Conservation (phyloP, 2,329 filamentous ascomycete species). For the Thielaviopsis euricoi region DNA sequence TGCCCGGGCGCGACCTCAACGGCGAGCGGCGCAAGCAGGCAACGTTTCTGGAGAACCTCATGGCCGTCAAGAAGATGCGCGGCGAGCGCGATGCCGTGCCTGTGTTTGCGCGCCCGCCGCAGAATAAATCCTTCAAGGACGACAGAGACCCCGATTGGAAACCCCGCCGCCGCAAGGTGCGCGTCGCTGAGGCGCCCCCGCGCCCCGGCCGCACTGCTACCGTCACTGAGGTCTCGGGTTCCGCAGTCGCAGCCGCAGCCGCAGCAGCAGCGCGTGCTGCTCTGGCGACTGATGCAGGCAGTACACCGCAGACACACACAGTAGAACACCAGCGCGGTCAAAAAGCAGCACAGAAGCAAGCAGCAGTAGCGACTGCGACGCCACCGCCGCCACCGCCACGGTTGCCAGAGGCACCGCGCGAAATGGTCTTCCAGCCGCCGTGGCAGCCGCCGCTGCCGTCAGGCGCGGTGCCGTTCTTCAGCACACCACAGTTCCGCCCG, state of each 20-base stretch:
- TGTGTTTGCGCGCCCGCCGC: constrained; percentile 32
- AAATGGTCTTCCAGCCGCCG: constrained; percentile 18
- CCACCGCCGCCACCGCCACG: constrained; percentile 2
- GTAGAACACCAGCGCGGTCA: neutral
- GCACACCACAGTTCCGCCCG: constrained; percentile 9
- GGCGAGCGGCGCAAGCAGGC: constrained; percentile 32
- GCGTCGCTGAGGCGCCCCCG: neutral
- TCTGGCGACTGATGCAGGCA: neutral
- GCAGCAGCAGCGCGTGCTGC: neutral
- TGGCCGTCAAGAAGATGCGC: constrained; percentile 44
- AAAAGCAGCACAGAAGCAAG: too few relatives aligned
- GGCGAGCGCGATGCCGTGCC: constrained; percentile 52
- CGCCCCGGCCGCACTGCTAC: neutral
- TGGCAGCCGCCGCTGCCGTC: constrained; percentile 11
- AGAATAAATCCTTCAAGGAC: constrained; percentile 26
- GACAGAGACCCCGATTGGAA: constrained; percentile 24
- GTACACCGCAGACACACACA: neutral
- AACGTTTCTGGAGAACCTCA: constrained; percentile 48
- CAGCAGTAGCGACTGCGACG: neutral
- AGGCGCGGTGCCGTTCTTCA: constrained; percentile 7
- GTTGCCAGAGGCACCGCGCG: constrained; percentile 14
- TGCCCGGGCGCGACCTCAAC: constrained; percentile 28
- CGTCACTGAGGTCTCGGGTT: neutral
- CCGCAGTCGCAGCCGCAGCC: neutral
- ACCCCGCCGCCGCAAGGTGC: constrained; percentile 10